Evolutionary conservation across 257 asterid genomes (phyloP).

Genomic region (Solanum boliviense): DNA sequence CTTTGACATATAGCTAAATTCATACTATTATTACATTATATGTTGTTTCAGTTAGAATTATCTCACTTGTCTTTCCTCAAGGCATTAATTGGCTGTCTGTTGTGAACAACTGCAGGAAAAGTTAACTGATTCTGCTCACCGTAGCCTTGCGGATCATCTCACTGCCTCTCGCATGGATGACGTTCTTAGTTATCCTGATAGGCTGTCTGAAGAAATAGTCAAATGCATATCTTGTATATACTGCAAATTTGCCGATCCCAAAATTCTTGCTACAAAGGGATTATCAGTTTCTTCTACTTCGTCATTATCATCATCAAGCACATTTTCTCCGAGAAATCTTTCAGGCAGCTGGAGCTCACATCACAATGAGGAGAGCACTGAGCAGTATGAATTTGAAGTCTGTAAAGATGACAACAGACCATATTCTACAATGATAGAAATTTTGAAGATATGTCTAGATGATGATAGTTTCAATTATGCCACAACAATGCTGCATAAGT

Average conservation of each 20-base stretch:
- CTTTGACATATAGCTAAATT: not conserved
- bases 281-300: constrained; percentile 58
- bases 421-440: constrained; percentile 39
- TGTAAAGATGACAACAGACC: constrained; percentile 38
- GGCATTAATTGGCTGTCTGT: constrained; percentile 1
- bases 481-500: constrained; percentile 61
- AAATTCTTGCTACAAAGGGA: constrained; percentile 25
- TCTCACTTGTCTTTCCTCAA: not conserved
- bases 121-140: constrained; percentile 31
- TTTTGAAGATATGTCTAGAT: constrained; percentile 49
- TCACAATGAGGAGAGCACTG: constrained; percentile 36
- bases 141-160: constrained; percentile 72
- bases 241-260: constrained; percentile 54
- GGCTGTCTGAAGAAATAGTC: constrained; percentile 63
- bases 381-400: constrained; percentile 23
- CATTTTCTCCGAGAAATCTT: constrained; percentile 67
- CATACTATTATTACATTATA: not conserved
- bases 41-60: not conserved
- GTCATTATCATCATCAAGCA: constrained; percentile 65
- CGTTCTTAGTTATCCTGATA: constrained; percentile 41
- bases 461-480: constrained; percentile 60
- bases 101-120: constrained; percentile 39
- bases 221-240: constrained; percentile 74
- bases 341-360: constrained; percentile 82
- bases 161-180: constrained; percentile 35